A percentile compares a stretch with the other conserved stretches of the same genome.
Evolutionary conservation across 2,329 filamentous ascomycete genomes (phyloP).

Genomic region (Falciphora oryzae): DNA sequence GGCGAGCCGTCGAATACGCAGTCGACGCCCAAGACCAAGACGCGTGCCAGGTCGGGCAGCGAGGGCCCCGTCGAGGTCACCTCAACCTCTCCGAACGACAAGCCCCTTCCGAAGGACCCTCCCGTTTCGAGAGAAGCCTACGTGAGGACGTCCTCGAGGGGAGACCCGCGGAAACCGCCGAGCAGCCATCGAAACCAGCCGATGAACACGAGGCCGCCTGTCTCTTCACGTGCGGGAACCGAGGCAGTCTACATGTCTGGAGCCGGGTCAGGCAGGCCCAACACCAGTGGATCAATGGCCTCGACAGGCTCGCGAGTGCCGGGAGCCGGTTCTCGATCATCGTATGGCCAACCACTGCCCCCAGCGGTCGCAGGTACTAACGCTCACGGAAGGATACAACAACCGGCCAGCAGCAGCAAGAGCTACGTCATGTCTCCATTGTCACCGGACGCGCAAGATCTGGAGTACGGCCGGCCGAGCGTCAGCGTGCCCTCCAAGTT

Average conservation of each 20-base stretch:
- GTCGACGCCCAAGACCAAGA: constrained; percentile 31
- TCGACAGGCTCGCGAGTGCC: constrained; percentile 62
- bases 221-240: constrained; percentile 46
- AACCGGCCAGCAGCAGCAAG: constrained; percentile 54
- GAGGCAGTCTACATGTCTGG: constrained; percentile 49
- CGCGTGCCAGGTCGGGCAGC: constrained; percentile 48
- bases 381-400: constrained; percentile 82
- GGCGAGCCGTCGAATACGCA: constrained; percentile 40
- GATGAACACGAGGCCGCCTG: constrained; percentile 42
- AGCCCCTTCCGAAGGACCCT: constrained; percentile 55
- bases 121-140: constrained; percentile 39
- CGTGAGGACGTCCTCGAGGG: constrained; percentile 26
- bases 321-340: constrained; percentile 48
- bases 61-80: constrained; percentile 43
- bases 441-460: constrained; percentile 45
- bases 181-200: constrained; percentile 43
- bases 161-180: constrained; percentile 36
- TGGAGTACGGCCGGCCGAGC: constrained; percentile 54
- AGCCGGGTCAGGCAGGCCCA: constrained; percentile 54
- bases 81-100: constrained; percentile 39
- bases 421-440: constrained; percentile 69
- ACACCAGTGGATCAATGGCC: constrained; percentile 75
- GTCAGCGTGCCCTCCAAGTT: constrained; percentile 54
- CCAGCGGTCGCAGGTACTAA: constrained; percentile 85
- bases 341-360: constrained; percentile 83